Base-by-base conservation (phyloP, 805 yeast species). In the Debaryomyces maramus region DNA sequence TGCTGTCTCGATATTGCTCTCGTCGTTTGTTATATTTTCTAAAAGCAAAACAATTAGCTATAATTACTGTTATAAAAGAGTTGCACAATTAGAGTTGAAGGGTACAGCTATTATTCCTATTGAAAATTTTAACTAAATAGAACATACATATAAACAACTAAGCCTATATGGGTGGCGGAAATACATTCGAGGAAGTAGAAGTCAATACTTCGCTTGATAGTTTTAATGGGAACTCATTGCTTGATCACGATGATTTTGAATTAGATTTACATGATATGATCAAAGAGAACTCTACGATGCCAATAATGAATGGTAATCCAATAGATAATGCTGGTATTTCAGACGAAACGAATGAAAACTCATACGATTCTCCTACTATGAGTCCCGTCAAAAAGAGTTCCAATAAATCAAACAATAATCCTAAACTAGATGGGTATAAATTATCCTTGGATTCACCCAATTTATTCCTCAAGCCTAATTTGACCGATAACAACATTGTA, bases 241-340 rank as follows among this genome's bases (percentile, higher is more conserved):
- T 47, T 22, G 45, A 51, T 21, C 39, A 37, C 9, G 52, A 49
- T 8, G 61, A 58, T 18, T 52, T 39, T 45, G 45, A 48, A 18
- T 42, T 58, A 13, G 56, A 56, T 36, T 45, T 52, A 42, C 36
- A 45, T 24, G 52, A 44, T 6, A 39, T 57, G 32, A 30, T 56
- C 11, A 41, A 41, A 28, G 27, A 37, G 16, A 24, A 21, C 22
- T 15, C 13, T 27, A 13, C 4, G 17, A 26, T 34, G 14, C 29
- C 38, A 11, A 34, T 34, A 15, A 20, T 11, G 13, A 20, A 24
- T 13, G 36, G 17, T 10, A 21, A 33, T 14, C 26, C 14, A 15
- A 14, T 14, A 15, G 29, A 22, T 1, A 5, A 14, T 6, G n/a
- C 16, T 21, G 27, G 15, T 13, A 4, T 13, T 32, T 22, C 26